Evolutionary conservation across 371 early-diverging fungal species (phyloP), one percentile per base, ranked within the genome.

Genomic region (Gilbertella persicaria): DNA sequence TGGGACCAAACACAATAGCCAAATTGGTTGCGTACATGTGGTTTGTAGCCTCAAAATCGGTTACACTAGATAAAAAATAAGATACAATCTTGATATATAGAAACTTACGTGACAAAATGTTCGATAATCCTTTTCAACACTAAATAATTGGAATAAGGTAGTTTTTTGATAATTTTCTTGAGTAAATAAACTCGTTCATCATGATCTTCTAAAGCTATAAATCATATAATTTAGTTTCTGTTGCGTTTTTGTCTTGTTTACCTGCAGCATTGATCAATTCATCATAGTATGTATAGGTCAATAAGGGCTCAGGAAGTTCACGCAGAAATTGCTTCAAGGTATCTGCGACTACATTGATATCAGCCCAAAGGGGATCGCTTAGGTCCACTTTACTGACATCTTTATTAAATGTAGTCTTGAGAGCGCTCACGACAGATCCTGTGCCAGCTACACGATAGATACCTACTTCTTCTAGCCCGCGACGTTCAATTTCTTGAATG

Each of bases 291-390:
- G 80, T 71, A 65, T 80, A 91, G 2, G 97, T 95, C 60, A 94
- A 75, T 36, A 97, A 66, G 1, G 97, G 96, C 55, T 97, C 96
- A 1, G 98, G 98, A 47, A 97, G 62, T 45, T 94, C 95, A 7
- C 98, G 83, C 53, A 97, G 64, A 62, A 94, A 97, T 64, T 92
- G 95, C 67, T 97, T 97, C 60, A 96, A 68, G 28, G 93, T 84
- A 47, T 95, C 95, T 3, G 96, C 94, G 2, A 96, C 80, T 1
- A 90, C 86, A 67, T 92, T 91, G 64, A 92, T 91, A 55, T 89
- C 90, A 58, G 90, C 72, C 79, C 88, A 90, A 20, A 84, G 82
- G 20, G 89, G 85, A 8, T 71, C 62, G 37, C 73, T 66, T 38
- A 92, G 56, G 45, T 91, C 75, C 5, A 91, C 84, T 3, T 66